These are phyloP conservation scores for Seiridium cupressi DNA, from an alignment of 2,329 filamentous ascomycete genomes.

Conservation along the genomic window DNA sequence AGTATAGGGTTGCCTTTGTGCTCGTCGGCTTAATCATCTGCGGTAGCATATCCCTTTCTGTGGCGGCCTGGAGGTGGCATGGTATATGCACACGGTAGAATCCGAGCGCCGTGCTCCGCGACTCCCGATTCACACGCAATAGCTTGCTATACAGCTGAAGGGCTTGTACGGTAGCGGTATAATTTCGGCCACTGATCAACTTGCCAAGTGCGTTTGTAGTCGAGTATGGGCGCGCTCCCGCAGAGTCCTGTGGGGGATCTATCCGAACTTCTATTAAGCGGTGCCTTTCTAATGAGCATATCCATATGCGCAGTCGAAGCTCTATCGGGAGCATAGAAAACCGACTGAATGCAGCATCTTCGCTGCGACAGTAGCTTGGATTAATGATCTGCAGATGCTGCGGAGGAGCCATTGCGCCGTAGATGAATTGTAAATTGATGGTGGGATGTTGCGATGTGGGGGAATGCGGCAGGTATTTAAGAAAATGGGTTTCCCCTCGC, in stretches of 20 bases:
- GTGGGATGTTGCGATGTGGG: too few relatives aligned
- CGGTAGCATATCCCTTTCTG: not conserved
- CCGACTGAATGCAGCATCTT: not conserved
- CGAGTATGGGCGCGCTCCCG: not conserved
- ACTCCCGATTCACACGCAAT: conserved; percentile 12
- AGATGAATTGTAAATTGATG: not conserved
- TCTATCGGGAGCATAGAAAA: not conserved
- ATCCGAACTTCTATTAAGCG: not conserved
- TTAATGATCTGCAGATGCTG: conserved; percentile 1
- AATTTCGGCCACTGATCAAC: not conserved
- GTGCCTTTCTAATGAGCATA: not conserved
- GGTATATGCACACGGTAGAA: conserved; percentile 14
- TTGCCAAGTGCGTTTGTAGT: not conserved
- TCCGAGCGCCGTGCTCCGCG: conserved; percentile 2
- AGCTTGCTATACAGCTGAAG: conserved; percentile 11
- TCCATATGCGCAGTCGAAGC: not conserved
- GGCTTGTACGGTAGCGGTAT: not conserved
- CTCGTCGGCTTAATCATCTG: not conserved
- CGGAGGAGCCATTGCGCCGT: not conserved
- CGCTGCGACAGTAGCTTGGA: not conserved
- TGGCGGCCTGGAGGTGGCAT: conserved; percentile 1
- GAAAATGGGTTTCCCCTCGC: too few relatives aligned
- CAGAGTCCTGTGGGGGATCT: not conserved
- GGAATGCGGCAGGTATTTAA: too few relatives aligned
- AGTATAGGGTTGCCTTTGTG: conserved; percentile 4